Percentiles rank a stretch among this genome's conserved stretches.
phyloP scores from a whole-genome alignment of 2,329 filamentous ascomycete genomes.

The Monosporascus cannonballus region DNA sequence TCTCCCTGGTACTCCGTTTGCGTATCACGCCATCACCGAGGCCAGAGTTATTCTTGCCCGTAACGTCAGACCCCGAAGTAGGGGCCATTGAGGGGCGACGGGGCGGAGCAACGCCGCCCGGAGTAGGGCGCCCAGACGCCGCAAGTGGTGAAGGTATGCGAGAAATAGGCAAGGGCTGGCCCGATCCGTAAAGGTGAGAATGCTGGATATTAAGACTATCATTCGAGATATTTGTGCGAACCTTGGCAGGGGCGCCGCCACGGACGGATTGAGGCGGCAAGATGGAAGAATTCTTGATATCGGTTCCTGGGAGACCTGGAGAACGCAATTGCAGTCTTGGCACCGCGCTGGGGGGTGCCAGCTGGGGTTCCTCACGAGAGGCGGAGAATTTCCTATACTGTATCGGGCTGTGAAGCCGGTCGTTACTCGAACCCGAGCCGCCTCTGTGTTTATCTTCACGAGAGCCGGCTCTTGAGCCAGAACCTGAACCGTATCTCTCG shows the following conservation, averaged over 20 bases:
- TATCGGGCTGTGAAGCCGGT: slow-evolving; percentile 32
- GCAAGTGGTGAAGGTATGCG: slow-evolving; percentile 31
- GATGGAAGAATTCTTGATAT: slow-evolving; percentile 41
- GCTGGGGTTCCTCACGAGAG: slow-evolving; percentile 31
- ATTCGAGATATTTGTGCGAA: slow-evolving; percentile 17
- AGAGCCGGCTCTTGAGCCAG: slow-evolving; percentile 19
- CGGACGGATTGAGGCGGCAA: slow-evolving; percentile 39
- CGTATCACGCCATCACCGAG: slow-evolving; percentile 35
- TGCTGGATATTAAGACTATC: slow-evolving; percentile 29
- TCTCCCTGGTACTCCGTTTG: slow-evolving; percentile 39
- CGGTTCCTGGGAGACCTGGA: slow-evolving; percentile 42
- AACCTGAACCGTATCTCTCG: slow-evolving; percentile 19
- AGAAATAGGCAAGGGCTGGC: slow-evolving; percentile 40
- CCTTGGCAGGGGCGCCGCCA: slow-evolving; percentile 17
- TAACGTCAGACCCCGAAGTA: slow-evolving; percentile 18
- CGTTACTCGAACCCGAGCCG: slow-evolving; percentile 49
- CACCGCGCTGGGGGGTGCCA: slow-evolving; percentile 17
- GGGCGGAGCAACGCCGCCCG: slow-evolving; percentile 24
- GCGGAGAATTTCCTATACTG: slow-evolving; percentile 33
- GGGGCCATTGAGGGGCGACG: slow-evolving; percentile 29
- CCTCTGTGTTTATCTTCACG: slow-evolving; percentile 44
- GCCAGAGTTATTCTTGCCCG: slow-evolving; percentile 18
- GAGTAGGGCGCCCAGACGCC: slow-evolving; percentile 27
- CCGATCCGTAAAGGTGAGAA: slow-evolving; percentile 29
- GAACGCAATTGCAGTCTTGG: slow-evolving; percentile 33